These are phyloP conservation scores for Suhomyces kunorum DNA, from an alignment of 1,139 yeast species.

Conservation along the genomic window DNA sequence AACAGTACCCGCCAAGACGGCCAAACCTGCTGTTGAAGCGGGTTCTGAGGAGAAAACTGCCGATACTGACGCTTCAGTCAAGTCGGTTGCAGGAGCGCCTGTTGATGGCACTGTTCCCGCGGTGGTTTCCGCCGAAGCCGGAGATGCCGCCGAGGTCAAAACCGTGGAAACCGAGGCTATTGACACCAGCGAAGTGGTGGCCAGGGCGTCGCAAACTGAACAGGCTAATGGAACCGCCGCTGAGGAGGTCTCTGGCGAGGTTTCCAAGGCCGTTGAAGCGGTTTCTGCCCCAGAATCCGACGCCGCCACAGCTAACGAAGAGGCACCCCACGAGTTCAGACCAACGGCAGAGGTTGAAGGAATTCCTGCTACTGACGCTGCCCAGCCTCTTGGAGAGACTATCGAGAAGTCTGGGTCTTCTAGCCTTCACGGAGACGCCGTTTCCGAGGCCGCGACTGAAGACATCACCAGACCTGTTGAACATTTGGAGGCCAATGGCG, in stretches of 20 bases:
- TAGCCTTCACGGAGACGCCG: too few relatives aligned
- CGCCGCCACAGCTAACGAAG: neutral
- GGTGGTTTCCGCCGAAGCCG: neutral
- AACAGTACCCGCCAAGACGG: neutral
- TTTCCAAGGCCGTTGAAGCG: neutral
- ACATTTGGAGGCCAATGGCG: neutral
- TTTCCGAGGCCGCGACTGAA: neutral
- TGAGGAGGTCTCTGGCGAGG: neutral
- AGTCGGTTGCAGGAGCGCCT: too few relatives aligned
- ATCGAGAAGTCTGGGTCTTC: too few relatives aligned
- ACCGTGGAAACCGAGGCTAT: neutral
- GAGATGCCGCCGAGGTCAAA: neutral
- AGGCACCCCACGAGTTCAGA: neutral
- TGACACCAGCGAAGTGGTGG: too few relatives aligned
- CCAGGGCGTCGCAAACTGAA: too few relatives aligned
- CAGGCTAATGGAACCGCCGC: neutral
- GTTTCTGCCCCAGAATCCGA: constrained; percentile 1
- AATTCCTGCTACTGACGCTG: neutral
- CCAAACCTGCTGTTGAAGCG: constrained; percentile 10
- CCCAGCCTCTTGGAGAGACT: neutral
- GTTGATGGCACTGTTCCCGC: neutral
- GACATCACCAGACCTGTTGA: neutral
- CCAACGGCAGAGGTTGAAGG: neutral
- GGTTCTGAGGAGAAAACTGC: neutral
- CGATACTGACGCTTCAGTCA: neutral